phyloP scores from a whole-genome alignment of 768 basidiomycete species.

The Erythrobasidium yunnanense region DNA sequence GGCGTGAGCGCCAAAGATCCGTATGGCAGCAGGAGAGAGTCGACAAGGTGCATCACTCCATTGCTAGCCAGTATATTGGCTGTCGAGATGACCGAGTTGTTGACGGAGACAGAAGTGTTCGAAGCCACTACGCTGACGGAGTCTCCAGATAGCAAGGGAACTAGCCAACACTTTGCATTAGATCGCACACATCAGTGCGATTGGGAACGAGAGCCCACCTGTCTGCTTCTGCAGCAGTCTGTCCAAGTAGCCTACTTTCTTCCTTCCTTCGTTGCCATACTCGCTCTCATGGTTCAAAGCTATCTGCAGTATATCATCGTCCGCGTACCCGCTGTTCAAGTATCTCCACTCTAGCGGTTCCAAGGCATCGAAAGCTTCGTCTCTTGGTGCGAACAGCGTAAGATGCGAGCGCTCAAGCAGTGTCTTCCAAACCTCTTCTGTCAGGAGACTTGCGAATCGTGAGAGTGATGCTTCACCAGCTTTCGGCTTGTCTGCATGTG shows the following conservation, averaged over 20 bases:
- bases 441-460: conserved; percentile 59
- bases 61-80: conserved; percentile 86
- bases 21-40: conserved; percentile 65
- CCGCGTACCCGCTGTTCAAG: conserved; percentile 75
- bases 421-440: conserved; percentile 52
- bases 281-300: conserved; percentile 56
- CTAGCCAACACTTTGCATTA: neutral
- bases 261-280: neutral
- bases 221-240: conserved; percentile 19
- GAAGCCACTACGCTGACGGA: conserved; percentile 53
- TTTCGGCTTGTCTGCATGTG: conserved; percentile 1
- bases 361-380: conserved; percentile 70
- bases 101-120: conserved; percentile 42
- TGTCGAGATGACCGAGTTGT: conserved; percentile 50
- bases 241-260: conserved; percentile 42
- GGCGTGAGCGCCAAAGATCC: conserved; percentile 70
- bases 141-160: conserved; percentile 46
- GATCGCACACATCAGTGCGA: neutral
- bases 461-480: conserved; percentile 45
- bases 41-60: conserved; percentile 83
- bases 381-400: conserved; percentile 78
- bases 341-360: conserved; percentile 70
- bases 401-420: conserved; percentile 48
- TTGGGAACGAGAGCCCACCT: neutral
- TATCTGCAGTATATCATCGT: conserved; percentile 65